Percentiles rank a stretch among this genome's conserved stretches.
phyloP scores from a whole-genome alignment of 2,329 filamentous ascomycete genomes.

The Claviceps quebecensis region DNA sequence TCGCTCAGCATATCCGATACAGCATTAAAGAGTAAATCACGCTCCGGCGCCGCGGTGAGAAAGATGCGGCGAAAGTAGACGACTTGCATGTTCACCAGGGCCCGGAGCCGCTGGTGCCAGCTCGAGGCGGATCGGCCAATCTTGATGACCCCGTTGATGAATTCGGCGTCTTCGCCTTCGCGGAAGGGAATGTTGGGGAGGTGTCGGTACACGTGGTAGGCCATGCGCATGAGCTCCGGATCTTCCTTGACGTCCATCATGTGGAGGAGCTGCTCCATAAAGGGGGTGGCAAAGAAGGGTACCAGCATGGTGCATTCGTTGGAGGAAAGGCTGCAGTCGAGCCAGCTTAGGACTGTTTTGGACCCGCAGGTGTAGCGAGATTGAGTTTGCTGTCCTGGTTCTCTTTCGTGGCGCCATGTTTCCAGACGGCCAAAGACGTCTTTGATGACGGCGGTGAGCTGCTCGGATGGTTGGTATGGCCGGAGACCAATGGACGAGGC shows the following conservation, averaged over 20 bases:
- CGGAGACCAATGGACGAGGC: constrained; percentile 71
- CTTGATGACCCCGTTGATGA: constrained; percentile 73
- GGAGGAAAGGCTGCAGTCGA: constrained; percentile 79
- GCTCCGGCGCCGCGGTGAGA: constrained; percentile 60
- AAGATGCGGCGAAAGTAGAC: constrained; percentile 96
- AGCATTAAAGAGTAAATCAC: constrained; percentile 71
- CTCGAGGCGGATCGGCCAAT: constrained; percentile 74
- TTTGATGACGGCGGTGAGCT: constrained; percentile 58
- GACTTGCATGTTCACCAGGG: constrained; percentile 96
- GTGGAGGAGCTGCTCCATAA: constrained; percentile 86
- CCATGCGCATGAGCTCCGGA: constrained; percentile 81
- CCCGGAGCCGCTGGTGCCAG: constrained; percentile 91
- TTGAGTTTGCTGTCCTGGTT: constrained; percentile 80
- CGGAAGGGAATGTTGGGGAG: constrained; percentile 90
- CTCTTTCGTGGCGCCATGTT: constrained; percentile 72
- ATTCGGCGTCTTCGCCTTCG: constrained; percentile 67
- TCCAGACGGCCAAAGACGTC: constrained; percentile 70
- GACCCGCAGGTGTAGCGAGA: constrained; percentile 91
- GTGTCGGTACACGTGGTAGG: constrained; percentile 94
- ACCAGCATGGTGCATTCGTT: constrained; percentile 87
- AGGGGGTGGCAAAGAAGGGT: constrained; percentile 76
- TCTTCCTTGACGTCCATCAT: constrained; percentile 99
- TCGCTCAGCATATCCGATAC: constrained; percentile 95
- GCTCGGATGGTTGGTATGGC: constrained; percentile 65
- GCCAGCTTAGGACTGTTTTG: constrained; percentile 91